Conservation (phyloP, 108 stramenopile species). For the Pseudonitzschia multistriata region DNA sequence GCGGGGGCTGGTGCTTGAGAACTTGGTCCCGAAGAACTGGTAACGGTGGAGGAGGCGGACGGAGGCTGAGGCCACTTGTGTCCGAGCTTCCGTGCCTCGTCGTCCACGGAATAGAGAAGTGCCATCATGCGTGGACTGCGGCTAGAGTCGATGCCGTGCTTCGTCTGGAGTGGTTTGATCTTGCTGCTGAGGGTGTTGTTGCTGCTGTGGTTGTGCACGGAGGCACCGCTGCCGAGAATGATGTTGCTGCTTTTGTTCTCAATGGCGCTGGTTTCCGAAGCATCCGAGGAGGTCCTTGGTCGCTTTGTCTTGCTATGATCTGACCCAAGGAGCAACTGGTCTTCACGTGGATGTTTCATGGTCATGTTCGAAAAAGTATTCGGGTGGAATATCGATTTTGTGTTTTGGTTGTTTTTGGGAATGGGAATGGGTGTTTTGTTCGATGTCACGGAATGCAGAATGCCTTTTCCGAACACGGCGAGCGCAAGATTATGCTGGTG, state of each 20-base stretch:
- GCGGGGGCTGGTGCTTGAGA: not conserved
- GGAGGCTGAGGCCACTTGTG: not conserved
- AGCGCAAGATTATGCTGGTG: not conserved
- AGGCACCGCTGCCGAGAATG: not conserved
- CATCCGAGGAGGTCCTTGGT: not conserved
- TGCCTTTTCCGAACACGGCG: not conserved
- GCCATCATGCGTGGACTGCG: conserved; percentile 6
- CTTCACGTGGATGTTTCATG: conserved; percentile 7
- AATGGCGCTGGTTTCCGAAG: not conserved
- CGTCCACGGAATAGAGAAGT: not conserved
- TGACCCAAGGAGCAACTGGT: not conserved
- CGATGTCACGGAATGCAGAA: not conserved
- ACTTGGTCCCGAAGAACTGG: not conserved
- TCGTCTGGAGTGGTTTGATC: not conserved
- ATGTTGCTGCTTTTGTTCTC: not conserved
- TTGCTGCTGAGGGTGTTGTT: not conserved
- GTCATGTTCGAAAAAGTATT: not conserved
- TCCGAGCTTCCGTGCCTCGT: not conserved
- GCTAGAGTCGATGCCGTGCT: not conserved
- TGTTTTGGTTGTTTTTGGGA: no score
- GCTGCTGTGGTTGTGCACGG: not conserved
- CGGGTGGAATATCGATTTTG: not conserved
- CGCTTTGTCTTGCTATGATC: conserved; percentile 4
- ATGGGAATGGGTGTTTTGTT: not conserved
- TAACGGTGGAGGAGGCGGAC: not conserved